Percentiles rank a stretch among this genome's conserved stretches.
These are phyloP conservation scores for Xylaria polymorpha DNA, from an alignment of 2,329 filamentous ascomycete genomes.

Conservation along the genomic window DNA sequence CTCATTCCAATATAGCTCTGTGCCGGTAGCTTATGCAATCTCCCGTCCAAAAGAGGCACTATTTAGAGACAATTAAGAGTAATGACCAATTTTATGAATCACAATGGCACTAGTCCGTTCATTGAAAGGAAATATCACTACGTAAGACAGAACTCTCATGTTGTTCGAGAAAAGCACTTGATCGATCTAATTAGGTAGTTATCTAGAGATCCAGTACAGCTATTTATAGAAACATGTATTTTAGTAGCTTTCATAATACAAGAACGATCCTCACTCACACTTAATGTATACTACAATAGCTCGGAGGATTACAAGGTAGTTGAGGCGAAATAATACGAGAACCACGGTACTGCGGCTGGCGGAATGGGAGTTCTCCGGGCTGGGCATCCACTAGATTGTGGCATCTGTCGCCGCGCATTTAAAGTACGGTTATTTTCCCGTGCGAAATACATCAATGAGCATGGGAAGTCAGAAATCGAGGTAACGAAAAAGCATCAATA, in stretches of 20 bases:
- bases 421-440: background rate
- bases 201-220: background rate
- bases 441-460: background rate
- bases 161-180: background rate
- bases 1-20: background rate
- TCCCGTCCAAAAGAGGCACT: background rate
- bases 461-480: slow-evolving; percentile 27
- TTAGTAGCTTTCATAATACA: background rate
- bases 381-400: slow-evolving; percentile 13
- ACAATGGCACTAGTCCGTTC: background rate
- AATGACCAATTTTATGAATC: background rate
- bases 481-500: slow-evolving; percentile 21
- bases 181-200: background rate
- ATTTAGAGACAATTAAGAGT: background rate
- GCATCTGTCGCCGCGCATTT: slow-evolving; percentile 8
- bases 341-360: slow-evolving; percentile 9
- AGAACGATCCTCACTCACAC: background rate
- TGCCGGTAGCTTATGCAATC: slow-evolving; percentile 1
- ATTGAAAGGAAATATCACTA: background rate
- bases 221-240: slow-evolving; percentile 8
- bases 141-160: background rate
- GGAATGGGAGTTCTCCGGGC: slow-evolving; percentile 11
- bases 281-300: background rate
- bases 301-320: background rate
- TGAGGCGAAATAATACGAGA: slow-evolving; percentile 4